A percentile compares a stretch with the other conserved stretches of the same genome.
Conservation (phyloP, 2,329 filamentous ascomycete species). For the Botrytis elliptica region DNA sequence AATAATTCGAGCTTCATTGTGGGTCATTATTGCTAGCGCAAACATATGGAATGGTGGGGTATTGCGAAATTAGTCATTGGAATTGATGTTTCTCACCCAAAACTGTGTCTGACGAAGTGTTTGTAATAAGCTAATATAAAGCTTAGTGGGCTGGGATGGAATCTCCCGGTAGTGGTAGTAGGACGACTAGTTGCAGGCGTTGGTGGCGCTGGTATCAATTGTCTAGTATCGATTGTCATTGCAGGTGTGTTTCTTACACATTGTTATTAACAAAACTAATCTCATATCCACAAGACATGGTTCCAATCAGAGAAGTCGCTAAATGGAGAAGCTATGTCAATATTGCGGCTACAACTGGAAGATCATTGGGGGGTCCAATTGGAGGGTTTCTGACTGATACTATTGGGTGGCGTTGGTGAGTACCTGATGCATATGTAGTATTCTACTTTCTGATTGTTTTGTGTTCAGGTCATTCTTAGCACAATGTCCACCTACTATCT, state of each 20-base stretch:
- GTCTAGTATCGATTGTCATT: conserved; percentile 51
- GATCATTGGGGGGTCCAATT: conserved; percentile 53
- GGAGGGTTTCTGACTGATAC: conserved; percentile 59
- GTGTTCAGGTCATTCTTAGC: conserved; percentile 50
- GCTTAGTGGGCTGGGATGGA: conserved; percentile 45
- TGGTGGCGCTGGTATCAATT: conserved; percentile 51
- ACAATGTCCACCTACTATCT: conserved; percentile 54
- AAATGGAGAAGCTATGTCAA: conserved; percentile 55
- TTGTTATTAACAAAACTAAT: neutral
- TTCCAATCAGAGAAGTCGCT: conserved; percentile 52
- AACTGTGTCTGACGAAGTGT: accelerated
- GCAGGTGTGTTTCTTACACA: conserved; percentile 42
- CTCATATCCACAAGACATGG: conserved; percentile 43
- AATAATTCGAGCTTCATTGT: neutral
- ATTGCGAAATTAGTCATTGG: neutral
- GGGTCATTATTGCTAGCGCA: neutral
- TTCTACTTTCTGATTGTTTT: neutral
- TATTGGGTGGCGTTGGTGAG: conserved; percentile 64
- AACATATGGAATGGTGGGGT: neutral
- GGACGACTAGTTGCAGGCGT: conserved; percentile 53
- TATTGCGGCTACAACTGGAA: conserved; percentile 50
- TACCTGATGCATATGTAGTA: neutral
- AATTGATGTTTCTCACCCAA: neutral
- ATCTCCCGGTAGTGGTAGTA: conserved; percentile 50
- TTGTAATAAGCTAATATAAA: neutral